These are phyloP conservation scores for Cicer arietinum DNA, from an alignment of 306 rosid species.

Conservation along the genomic window DNA sequence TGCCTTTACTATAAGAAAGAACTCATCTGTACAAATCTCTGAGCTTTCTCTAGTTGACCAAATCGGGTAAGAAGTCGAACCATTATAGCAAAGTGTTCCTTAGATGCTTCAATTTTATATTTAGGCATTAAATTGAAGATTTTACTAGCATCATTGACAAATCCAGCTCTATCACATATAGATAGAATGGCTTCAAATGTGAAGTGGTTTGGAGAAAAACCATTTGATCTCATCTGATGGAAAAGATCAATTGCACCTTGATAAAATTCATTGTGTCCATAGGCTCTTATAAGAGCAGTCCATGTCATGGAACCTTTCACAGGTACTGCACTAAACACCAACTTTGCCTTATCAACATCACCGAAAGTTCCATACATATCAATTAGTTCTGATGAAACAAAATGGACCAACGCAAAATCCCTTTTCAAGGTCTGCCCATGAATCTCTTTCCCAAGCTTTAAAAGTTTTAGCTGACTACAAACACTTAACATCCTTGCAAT, in stretches of 20 bases:
- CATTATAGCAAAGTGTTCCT: constrained; percentile 3
- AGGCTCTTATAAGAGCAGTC: constrained; percentile 22
- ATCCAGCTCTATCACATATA: constrained; percentile 18
- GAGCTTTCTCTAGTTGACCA: constrained; percentile 25
- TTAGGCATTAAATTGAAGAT: constrained; percentile 13
- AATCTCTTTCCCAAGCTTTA: constrained; percentile 1
- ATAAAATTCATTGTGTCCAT: neutral
- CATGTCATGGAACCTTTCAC: constrained; percentile 19
- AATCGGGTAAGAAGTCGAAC: constrained; percentile 14
- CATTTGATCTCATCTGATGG: constrained; percentile 9
- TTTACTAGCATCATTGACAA: constrained; percentile 6
- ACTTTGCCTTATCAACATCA: constrained; percentile 4
- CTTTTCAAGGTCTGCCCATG: constrained; percentile 17
- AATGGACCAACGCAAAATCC: neutral
- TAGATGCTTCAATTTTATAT: constrained; percentile 15
- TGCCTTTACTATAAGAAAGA: constrained; percentile 6
- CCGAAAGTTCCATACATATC: neutral
- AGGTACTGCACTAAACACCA: constrained; percentile 5
- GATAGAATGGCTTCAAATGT: constrained; percentile 23
- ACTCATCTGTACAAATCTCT: constrained; percentile 21
- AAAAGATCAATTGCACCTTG: constrained; percentile 22
- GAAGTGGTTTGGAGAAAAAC: constrained; percentile 9
- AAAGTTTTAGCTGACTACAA: constrained; percentile 5
- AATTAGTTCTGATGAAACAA: constrained; percentile 19
- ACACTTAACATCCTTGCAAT: constrained; percentile 13